phyloP scores from a whole-genome alignment of 176 grass and related monocot species.

The Oryza glaberrima region DNA sequence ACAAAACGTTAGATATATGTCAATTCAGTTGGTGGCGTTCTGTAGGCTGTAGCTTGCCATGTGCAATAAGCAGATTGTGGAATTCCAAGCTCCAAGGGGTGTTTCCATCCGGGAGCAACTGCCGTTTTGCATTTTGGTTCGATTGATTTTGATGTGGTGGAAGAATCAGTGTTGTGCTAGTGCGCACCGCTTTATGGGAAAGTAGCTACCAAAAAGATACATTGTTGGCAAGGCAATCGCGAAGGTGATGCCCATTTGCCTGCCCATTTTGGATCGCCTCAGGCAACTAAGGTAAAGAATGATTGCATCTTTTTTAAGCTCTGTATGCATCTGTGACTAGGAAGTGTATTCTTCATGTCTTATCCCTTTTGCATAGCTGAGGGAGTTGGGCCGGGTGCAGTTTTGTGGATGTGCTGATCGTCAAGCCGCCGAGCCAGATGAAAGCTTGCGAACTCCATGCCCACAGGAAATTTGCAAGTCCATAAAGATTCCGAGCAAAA shows the following conservation, averaged over 20 bases:
- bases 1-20: slow-evolving; percentile 21
- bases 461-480: background rate
- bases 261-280: slow-evolving; percentile 16
- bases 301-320: background rate
- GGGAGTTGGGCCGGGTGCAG: background rate
- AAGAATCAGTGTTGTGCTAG: slow-evolving; percentile 35
- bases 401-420: background rate
- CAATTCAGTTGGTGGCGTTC: slow-evolving; percentile 23
- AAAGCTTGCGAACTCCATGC: background rate
- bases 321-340: background rate
- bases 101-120: background rate
- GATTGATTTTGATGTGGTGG: slow-evolving; percentile 29
- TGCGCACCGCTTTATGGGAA: slow-evolving; percentile 30
- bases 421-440: slow-evolving; percentile 18
- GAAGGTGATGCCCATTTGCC: slow-evolving; percentile 18
- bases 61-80: slow-evolving; percentile 15
- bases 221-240: background rate
- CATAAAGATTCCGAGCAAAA: background rate
- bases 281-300: slow-evolving; percentile 4
- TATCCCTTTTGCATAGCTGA: background rate
- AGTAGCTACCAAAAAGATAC: slow-evolving; percentile 15
- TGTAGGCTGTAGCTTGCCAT: slow-evolving; percentile 25
- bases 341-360: slow-evolving; percentile 8
- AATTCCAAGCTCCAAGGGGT: slow-evolving; percentile 8
- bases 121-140: slow-evolving; percentile 5